These are phyloP conservation scores for Suhomyces atakaporum DNA, from an alignment of 1,139 yeast genomes.

Conservation along the genomic window DNA sequence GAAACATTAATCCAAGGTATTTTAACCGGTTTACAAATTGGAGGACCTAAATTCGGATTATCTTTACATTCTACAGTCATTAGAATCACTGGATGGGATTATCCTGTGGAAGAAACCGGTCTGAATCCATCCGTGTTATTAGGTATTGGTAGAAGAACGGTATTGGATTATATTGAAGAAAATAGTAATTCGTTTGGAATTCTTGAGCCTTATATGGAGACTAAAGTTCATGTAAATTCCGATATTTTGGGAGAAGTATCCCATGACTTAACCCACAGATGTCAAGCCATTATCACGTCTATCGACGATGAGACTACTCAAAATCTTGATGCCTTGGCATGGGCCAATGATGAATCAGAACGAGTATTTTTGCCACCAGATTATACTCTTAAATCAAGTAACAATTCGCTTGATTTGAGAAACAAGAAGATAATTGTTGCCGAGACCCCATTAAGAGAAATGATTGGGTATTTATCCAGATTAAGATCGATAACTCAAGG, in stretches of 20 bases:
- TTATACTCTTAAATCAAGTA: conserved; percentile 33
- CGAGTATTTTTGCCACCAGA: conserved; percentile 61
- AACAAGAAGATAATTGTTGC: conserved; percentile 66
- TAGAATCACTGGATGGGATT: conserved; percentile 49
- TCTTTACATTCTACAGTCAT: conserved; percentile 67
- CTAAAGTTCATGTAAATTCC: conserved; percentile 66
- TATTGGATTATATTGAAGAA: conserved; percentile 38
- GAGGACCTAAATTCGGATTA: conserved; percentile 67
- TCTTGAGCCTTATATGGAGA: conserved; percentile 86
- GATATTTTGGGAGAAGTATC: conserved; percentile 80
- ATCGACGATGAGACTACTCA: conserved; percentile 60
- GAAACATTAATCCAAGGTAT: conserved; percentile 60
- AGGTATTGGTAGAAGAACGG: conserved; percentile 34
- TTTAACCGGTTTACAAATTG: conserved; percentile 74
- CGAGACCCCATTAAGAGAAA: conserved; percentile 79
- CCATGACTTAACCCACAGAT: conserved; percentile 68
- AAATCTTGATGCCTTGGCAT: conserved; percentile 35
- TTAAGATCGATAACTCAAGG: conserved; percentile 89
- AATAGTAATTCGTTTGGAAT: conserved; percentile 45
- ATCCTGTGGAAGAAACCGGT: conserved; percentile 55
- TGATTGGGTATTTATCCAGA: conserved; percentile 84
- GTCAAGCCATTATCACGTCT: conserved; percentile 68
- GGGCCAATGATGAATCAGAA: conserved; percentile 57
- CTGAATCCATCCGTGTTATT: conserved; percentile 27
- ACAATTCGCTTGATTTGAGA: conserved; percentile 19